Evolutionary conservation across 2,329 filamentous ascomycete genomes (phyloP), one percentile per base, ranked within the genome.

Genomic region (Aspergillus bombycis): DNA sequence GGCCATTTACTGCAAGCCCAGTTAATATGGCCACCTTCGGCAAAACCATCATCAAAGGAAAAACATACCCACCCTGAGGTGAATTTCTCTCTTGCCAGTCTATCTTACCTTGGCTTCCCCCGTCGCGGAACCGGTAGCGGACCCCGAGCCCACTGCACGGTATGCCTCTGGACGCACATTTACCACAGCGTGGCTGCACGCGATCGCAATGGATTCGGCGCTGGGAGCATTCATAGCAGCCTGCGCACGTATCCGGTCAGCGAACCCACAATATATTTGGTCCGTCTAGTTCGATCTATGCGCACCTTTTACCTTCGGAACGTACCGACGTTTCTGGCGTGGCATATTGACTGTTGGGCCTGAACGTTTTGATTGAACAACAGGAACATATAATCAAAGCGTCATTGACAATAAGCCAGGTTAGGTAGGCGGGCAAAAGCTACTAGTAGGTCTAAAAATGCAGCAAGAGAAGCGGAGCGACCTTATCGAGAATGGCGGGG

Each of bases 141-240:
- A 64, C 26, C 7, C 65, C 63, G 6, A 65, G 43, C 3, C 65
- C 63, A 14, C 36, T 56, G 30, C 63, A 67, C 36, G 59, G 46
- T 23, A 67, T 54, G 1, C 60, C 63, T 26, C 63, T 67, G 10
- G 60, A 62, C 9, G 53, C 28, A 58, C 65, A 65, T 56, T 67
- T 67, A 21, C 57, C 52, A 28, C 63, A 65, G n/a, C 54, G 57
- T 52, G 60, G 60, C 4, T 45, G 23, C 14, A 46, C 53, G 3
- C 60, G 60, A 26, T 67, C 65, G 28, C 65, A 67, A 56, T 65
- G 65, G 23, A 67, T 65, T 36, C 65, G 65, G 14, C 65, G 58
- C 52, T 67, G 65, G n/a, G 65, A 67, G 38, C 62, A 67, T 38
- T 67, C 64, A 26, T 67, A 60, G 50, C 65, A 67, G 16, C 65